phyloP scores from a whole-genome alignment of 2,329 filamentous ascomycete species.

The Fusarium nisikadoi region DNA sequence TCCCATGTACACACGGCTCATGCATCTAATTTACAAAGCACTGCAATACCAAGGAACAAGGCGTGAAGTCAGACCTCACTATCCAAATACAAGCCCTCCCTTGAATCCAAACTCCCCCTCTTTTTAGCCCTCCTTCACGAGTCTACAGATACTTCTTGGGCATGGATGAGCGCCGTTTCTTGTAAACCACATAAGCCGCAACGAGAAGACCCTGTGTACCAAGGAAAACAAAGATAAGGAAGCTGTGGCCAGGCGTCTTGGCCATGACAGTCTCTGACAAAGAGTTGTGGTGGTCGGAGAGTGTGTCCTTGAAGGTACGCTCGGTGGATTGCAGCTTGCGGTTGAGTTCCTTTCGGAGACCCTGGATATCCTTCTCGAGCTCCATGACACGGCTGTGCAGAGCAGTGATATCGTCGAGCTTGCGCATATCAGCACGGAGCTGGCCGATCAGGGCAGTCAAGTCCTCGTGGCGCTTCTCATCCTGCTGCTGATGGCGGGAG shows the following conservation, averaged over 20 bases:
- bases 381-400: conserved; percentile 60
- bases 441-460: conserved; percentile 59
- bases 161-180: conserved; percentile 76
- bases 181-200: conserved; percentile 79
- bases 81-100: conserved; percentile 19
- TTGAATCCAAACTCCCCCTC: background rate
- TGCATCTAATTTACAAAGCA: conserved; percentile 39
- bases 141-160: conserved; percentile 91
- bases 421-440: conserved; percentile 58
- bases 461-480: conserved; percentile 68
- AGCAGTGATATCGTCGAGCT: conserved; percentile 56
- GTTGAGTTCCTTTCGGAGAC: conserved; percentile 62
- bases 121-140: conserved; percentile 8
- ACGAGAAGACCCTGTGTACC: conserved; percentile 78
- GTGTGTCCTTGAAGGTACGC: conserved; percentile 62
- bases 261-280: conserved; percentile 61
- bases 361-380: conserved; percentile 68
- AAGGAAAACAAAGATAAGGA: conserved; percentile 75
- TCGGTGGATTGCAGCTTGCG: conserved; percentile 63
- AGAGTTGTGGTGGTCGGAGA: conserved; percentile 61
- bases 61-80: conserved; percentile 22
- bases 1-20: conserved; percentile 32
- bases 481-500: conserved; percentile 59
- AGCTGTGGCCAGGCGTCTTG: conserved; percentile 61
- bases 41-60: conserved; percentile 6